Conservation (phyloP, 345 rosid species). For the Linum tenue region DNA sequence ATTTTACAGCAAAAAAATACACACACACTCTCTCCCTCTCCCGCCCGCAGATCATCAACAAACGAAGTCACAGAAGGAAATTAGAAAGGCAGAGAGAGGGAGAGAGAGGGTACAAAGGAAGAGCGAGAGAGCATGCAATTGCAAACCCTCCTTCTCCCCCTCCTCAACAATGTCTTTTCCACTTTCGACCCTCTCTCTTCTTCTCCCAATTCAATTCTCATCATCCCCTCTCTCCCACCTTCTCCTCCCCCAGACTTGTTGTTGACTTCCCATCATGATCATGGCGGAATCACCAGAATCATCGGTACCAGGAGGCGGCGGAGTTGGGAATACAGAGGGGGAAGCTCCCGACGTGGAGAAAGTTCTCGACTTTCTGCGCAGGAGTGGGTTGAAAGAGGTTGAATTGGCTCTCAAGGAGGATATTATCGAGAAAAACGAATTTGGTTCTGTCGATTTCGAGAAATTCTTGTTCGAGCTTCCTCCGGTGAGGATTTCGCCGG, state of each 20-base stretch:
- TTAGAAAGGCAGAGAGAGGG: conserved; percentile 6
- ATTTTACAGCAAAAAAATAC: conserved; percentile 32
- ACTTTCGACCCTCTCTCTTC: conserved; percentile 24
- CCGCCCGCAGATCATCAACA: too few relatives aligned
- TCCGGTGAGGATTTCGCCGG: conserved; percentile 56
- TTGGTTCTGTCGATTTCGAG: conserved; percentile 72
- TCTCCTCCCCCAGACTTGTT: neutral
- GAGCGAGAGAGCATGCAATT: conserved; percentile 2
- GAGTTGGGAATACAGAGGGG: neutral
- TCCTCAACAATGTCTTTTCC: conserved; percentile 24
- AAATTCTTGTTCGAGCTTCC: conserved; percentile 77
- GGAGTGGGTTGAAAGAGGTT: conserved; percentile 54
- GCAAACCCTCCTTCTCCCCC: conserved; percentile 20
- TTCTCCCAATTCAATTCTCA: neutral
- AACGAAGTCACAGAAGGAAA: neutral
- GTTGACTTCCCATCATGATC: neutral
- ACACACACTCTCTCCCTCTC: neutral
- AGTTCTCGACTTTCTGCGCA: conserved; percentile 53
- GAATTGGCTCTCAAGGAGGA: conserved; percentile 70
- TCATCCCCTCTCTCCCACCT: conserved; percentile 8
- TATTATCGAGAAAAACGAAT: conserved; percentile 44
- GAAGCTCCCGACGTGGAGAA: conserved; percentile 39
- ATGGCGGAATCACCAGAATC: conserved; percentile 21
- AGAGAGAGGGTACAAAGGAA: conserved; percentile 20
- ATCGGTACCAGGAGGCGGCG: neutral